These are phyloP conservation scores for Fistulinella prunicolor DNA, from an alignment of 768 basidiomycete species.

Conservation along the genomic window DNA sequence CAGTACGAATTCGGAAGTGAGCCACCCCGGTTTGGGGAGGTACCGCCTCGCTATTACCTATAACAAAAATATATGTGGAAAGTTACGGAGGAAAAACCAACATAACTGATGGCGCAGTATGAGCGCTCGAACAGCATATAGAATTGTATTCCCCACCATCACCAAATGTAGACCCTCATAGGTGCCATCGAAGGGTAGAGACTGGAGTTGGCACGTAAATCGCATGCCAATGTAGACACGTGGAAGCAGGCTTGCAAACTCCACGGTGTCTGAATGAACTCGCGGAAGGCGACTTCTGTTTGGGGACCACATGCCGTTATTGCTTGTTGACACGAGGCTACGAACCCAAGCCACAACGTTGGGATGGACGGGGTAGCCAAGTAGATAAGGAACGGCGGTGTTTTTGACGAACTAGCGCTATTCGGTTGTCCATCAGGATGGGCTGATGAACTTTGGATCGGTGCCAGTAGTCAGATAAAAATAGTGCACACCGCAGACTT, in stretches of 20 bases:
- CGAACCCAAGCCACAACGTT: constrained; percentile 7
- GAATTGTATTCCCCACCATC: background rate
- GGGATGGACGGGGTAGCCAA: background rate
- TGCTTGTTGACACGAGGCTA: constrained; percentile 14
- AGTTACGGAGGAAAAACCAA: constrained; percentile 1
- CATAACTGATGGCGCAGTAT: background rate
- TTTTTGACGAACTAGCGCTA: background rate
- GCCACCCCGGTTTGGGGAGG: constrained; percentile 10
- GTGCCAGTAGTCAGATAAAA: background rate
- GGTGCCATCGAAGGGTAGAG: constrained; percentile 1
- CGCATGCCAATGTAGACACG: constrained; percentile 18
- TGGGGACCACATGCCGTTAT: constrained; percentile 19
- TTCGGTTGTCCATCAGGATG: background rate
- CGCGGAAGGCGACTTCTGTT: constrained; percentile 12
- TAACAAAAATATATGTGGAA: constrained; percentile 8
- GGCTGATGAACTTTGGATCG: background rate
- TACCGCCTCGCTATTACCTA: constrained; percentile 17
- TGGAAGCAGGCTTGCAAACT: constrained; percentile 22
- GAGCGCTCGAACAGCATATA: background rate
- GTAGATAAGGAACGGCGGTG: background rate
- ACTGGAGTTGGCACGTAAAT: constrained; percentile 12
- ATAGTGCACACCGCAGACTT: background rate
- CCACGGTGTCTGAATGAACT: constrained; percentile 14
- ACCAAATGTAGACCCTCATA: background rate
- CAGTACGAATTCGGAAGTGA: constrained; percentile 12